These are phyloP conservation scores for Myxozyma melibiosi DNA, from an alignment of 805 yeast genomes.

Conservation along the genomic window DNA sequence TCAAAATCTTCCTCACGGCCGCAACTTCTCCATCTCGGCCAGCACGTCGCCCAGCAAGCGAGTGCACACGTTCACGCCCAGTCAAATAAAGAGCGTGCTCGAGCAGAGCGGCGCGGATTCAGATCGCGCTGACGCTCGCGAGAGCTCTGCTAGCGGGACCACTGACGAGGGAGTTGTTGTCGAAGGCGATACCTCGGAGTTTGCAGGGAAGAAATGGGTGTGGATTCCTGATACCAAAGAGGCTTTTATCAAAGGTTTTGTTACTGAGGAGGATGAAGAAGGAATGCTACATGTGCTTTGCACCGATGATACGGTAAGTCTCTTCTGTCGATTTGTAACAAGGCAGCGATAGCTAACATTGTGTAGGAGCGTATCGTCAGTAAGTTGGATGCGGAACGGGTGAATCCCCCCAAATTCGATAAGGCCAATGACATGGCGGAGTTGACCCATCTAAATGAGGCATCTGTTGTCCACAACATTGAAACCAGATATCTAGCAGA, in stretches of 20 bases:
- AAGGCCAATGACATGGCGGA: slow-evolving; percentile 95
- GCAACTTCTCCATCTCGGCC: slow-evolving; percentile 1
- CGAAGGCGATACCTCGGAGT: slow-evolving; percentile 34
- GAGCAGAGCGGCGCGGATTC: slow-evolving; percentile 6
- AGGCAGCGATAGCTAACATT: slow-evolving; percentile 12
- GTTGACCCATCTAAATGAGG: slow-evolving; percentile 89
- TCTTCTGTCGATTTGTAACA: slow-evolving; percentile 16
- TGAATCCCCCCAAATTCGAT: slow-evolving; percentile 89
- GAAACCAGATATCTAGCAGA: slow-evolving; percentile 75
- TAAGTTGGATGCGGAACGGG: slow-evolving; percentile 56
- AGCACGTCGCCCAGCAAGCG: slow-evolving; percentile 9
- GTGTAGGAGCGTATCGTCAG: slow-evolving; percentile 46
- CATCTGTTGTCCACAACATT: slow-evolving; percentile 88
- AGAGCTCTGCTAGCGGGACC: not conserved
- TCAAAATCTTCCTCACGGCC: slow-evolving; percentile 23
- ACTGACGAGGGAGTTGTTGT: slow-evolving; percentile 6
- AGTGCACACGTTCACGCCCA: slow-evolving; percentile 29
- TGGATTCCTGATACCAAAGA: slow-evolving; percentile 71
- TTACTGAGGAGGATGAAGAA: slow-evolving; percentile 50
- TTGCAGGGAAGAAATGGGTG: slow-evolving; percentile 60
- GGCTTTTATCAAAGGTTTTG: slow-evolving; percentile 63
- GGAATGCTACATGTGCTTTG: slow-evolving; percentile 47
- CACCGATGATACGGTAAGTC: slow-evolving; percentile 45
- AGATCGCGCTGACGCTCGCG: not conserved
- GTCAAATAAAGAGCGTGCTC: slow-evolving; percentile 17